Conservation (phyloP, 2,329 filamentous ascomycete genomes). For the Trichoderma brevicompactum region DNA sequence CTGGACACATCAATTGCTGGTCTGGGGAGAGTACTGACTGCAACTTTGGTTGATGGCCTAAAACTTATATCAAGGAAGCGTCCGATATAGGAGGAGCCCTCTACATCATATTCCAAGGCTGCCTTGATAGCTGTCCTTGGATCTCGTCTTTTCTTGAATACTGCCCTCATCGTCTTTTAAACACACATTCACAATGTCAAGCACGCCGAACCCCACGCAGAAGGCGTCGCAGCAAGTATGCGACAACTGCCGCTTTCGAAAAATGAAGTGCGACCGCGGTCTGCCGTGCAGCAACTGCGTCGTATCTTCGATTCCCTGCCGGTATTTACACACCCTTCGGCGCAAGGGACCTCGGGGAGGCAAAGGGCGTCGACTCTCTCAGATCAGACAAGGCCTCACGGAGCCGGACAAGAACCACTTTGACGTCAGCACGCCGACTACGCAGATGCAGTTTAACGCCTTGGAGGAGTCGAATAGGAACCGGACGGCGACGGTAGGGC, state of each 20-base stretch:
- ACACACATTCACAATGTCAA: conserved; percentile 5
- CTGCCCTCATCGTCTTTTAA: not conserved
- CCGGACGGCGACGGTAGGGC: not conserved
- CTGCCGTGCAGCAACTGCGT: conserved; percentile 40
- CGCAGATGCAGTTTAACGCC: conserved; percentile 24
- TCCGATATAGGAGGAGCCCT: not conserved
- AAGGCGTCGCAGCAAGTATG: conserved; percentile 35
- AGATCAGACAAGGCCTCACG: conserved; percentile 37
- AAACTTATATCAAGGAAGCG: not conserved
- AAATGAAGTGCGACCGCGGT: conserved; percentile 43
- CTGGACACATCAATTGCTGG: conserved; percentile 1
- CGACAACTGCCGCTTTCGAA: conserved; percentile 41
- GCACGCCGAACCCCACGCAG: not conserved
- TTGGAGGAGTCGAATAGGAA: conserved; percentile 6
- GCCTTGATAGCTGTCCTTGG: too few species aligned
- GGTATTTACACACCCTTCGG: conserved; percentile 40
- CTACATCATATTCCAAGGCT: not conserved
- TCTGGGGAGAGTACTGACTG: not conserved
- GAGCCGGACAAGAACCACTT: conserved; percentile 30
- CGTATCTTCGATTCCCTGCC: conserved; percentile 36
- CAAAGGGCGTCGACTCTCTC: conserved; percentile 37
- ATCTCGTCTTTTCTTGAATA: not conserved
- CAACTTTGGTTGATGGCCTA: not conserved
- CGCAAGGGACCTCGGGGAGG: conserved; percentile 39
- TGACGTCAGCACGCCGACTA: conserved; percentile 33